Evolutionary conservation across 331 rosid genomes (phyloP).

Genomic region (Ulmus americana): DNA sequence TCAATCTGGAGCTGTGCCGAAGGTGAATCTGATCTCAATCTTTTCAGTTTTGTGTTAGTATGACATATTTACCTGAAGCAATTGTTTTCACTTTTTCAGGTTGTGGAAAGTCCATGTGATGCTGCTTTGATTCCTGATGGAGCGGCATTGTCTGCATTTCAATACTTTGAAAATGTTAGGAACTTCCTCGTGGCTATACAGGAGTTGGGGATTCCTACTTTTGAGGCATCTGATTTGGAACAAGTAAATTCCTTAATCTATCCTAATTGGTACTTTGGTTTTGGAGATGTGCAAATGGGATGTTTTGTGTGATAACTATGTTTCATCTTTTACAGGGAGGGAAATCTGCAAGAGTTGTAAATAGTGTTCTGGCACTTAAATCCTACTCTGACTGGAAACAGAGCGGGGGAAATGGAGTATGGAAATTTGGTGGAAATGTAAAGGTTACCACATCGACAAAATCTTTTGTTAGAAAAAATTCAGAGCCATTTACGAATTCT

Average conservation of each 20-base stretch:
- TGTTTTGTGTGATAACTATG: background rate
- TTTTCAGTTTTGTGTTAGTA: background rate
- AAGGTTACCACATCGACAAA: slow-evolving; percentile 52
- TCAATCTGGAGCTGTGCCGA: slow-evolving; percentile 82
- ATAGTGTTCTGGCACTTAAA: slow-evolving; percentile 72
- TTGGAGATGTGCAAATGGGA: background rate
- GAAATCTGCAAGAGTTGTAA: slow-evolving; percentile 79
- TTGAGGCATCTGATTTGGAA: slow-evolving; percentile 98
- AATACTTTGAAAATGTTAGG: slow-evolving; percentile 91
- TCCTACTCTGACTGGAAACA: slow-evolving; percentile 82
- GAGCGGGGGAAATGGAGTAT: slow-evolving; percentile 62
- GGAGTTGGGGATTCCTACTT: slow-evolving; percentile 81
- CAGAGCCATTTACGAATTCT: slow-evolving; percentile 78
- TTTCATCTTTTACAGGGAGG: slow-evolving; percentile 61
- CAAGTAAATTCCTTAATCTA: slow-evolving; percentile 50
- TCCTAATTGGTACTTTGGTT: background rate
- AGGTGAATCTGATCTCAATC: slow-evolving; percentile 44
- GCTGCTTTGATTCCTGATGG: slow-evolving; percentile 81
- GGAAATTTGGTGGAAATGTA: slow-evolving; percentile 87
- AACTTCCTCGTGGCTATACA: slow-evolving; percentile 84
- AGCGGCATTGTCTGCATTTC: slow-evolving; percentile 89
- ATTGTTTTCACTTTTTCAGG: slow-evolving; percentile 37
- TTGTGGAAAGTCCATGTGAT: slow-evolving; percentile 92
- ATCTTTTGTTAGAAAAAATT: slow-evolving; percentile 69
- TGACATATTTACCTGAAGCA: background rate